These are phyloP conservation scores for Aspergillus sp. DNA, from an alignment of 2,329 filamentous ascomycete genomes.

Conservation along the genomic window DNA sequence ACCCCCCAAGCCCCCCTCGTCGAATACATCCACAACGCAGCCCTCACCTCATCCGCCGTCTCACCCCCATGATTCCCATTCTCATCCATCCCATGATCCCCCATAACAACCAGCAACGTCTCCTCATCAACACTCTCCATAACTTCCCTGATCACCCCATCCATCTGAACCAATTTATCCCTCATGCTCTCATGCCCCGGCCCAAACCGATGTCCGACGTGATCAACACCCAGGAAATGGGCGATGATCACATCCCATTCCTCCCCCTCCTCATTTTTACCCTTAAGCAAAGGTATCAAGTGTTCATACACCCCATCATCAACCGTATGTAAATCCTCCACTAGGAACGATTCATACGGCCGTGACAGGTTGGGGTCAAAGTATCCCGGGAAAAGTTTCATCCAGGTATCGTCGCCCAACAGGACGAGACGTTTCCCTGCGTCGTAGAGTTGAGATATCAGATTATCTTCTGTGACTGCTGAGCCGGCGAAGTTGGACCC, in stretches of 20 bases:
- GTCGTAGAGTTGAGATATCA: slow-evolving; percentile 64
- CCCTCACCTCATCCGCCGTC: slow-evolving; percentile 90
- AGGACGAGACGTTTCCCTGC: slow-evolving; percentile 79
- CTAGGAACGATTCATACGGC: slow-evolving; percentile 94
- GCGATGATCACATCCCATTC: slow-evolving; percentile 89
- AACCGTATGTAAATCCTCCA: slow-evolving; percentile 94
- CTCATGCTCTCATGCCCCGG: slow-evolving; percentile 90
- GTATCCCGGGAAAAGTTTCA: slow-evolving; percentile 82
- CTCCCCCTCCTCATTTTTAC: slow-evolving; percentile 45
- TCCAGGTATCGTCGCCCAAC: slow-evolving; percentile 95
- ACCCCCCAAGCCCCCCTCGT: slow-evolving; percentile 58
- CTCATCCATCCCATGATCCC: slow-evolving; percentile 68
- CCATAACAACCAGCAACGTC: slow-evolving; percentile 93
- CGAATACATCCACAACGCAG: slow-evolving; percentile 97
- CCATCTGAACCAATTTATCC: slow-evolving; percentile 87
- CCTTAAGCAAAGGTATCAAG: slow-evolving; percentile 71
- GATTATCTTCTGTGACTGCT: slow-evolving; percentile 87
- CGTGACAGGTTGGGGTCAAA: slow-evolving; percentile 83
- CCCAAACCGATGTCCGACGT: slow-evolving; percentile 93
- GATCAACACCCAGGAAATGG: slow-evolving; percentile 91
- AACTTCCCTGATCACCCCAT: slow-evolving; percentile 71
- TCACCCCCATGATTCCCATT: slow-evolving; percentile 87
- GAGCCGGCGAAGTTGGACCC: slow-evolving; percentile 94
- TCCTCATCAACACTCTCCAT: slow-evolving; percentile 75
- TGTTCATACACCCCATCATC: slow-evolving; percentile 92